These are phyloP conservation scores for Dipteronia dyeriana DNA, from an alignment of 345 rosid species.

Conservation along the genomic window DNA sequence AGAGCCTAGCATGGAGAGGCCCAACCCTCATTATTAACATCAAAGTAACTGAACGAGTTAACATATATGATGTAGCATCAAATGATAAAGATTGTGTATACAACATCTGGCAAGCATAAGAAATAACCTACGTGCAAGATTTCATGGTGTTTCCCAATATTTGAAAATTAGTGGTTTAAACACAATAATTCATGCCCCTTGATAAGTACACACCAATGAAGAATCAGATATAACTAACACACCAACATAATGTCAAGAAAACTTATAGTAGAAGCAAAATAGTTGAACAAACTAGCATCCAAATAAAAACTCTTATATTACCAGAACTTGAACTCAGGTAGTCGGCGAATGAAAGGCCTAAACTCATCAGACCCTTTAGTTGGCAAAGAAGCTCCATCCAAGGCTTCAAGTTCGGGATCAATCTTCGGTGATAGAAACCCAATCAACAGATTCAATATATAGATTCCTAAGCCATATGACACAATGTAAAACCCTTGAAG, in stretches of 20 bases:
- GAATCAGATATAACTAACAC: background rate
- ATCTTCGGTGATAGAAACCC: constrained; percentile 53
- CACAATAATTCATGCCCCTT: background rate
- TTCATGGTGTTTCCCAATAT: background rate
- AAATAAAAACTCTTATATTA: constrained; percentile 7
- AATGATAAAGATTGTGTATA: background rate
- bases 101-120: background rate
- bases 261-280: background rate
- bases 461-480: constrained; percentile 49
- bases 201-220: background rate
- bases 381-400: constrained; percentile 53
- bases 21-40: background rate
- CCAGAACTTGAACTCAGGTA: constrained; percentile 60
- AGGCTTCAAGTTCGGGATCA: constrained; percentile 50
- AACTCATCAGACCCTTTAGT: constrained; percentile 50
- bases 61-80: background rate
- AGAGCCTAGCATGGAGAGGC: background rate
- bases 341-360: constrained; percentile 47
- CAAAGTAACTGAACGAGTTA: background rate
- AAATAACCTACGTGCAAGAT: background rate
- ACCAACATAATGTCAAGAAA: background rate
- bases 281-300: background rate
- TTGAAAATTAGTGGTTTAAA: background rate
- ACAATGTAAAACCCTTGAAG: constrained; percentile 47
- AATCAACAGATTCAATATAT: constrained; percentile 48